These are phyloP conservation scores for Tanacetum coccineum DNA, from an alignment of 129 eudicot species.

Conservation along the genomic window DNA sequence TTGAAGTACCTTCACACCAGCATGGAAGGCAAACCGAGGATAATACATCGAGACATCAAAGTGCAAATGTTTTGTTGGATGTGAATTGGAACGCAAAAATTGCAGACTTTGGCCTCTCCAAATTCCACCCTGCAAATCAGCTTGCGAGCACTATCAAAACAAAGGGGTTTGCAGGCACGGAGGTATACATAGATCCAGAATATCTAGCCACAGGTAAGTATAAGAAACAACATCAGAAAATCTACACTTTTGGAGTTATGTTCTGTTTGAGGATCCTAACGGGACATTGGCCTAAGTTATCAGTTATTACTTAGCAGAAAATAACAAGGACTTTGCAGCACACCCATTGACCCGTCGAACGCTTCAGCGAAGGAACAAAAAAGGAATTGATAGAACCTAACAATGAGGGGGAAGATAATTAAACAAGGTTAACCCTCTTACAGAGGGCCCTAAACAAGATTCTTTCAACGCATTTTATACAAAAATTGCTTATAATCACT, in stretches of 20 bases:
- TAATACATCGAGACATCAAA: slow-evolving; percentile 8
- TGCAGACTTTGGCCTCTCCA: slow-evolving; percentile 15
- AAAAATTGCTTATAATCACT: no score
- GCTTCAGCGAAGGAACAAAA: background rate
- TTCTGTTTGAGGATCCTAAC: slow-evolving; percentile 7
- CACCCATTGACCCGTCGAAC: slow-evolving; percentile 1
- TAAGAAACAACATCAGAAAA: background rate
- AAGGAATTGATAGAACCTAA: slow-evolving; percentile 12
- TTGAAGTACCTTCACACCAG: slow-evolving; percentile 12
- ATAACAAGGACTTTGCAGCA: slow-evolving; percentile 3
- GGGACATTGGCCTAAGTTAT: slow-evolving; percentile 2
- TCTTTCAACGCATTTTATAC: no score
- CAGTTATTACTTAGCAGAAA: background rate
- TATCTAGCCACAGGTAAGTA: background rate
- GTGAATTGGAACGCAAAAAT: slow-evolving; percentile 5
- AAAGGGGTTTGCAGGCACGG: background rate
- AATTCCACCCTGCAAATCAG: background rate
- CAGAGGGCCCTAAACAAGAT: no score
- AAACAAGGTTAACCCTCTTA: no score
- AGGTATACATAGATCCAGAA: slow-evolving; percentile 1
- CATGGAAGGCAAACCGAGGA: background rate
- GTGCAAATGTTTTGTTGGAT: slow-evolving; percentile 5
- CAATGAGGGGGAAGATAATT: background rate
- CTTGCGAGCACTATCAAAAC: background rate
- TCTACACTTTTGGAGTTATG: slow-evolving; percentile 7